Evolutionary conservation across 768 basidiomycete genomes (phyloP).

Genomic region (Roridomyces roridus): DNA sequence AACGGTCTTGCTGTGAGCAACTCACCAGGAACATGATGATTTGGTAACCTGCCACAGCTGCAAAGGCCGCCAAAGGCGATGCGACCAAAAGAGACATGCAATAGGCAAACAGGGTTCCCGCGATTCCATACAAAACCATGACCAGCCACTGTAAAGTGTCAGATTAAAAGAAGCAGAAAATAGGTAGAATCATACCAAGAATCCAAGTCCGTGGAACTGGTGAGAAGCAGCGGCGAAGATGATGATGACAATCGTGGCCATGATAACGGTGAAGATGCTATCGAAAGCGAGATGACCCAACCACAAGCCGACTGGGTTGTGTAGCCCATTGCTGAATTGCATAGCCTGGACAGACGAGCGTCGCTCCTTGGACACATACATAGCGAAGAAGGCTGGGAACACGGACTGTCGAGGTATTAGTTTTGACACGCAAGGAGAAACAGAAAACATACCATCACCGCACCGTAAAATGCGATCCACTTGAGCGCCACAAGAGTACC

Average conservation of each 20-base stretch:
- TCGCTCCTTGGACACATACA: constrained; percentile 79
- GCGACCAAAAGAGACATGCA: constrained; percentile 63
- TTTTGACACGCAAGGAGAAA: background rate
- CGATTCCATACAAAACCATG: constrained; percentile 72
- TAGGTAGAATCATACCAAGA: constrained; percentile 50
- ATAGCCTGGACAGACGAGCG: constrained; percentile 79
- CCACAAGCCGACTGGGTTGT: constrained; percentile 75
- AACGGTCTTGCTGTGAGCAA: constrained; percentile 13
- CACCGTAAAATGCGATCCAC: constrained; percentile 80
- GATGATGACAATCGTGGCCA: constrained; percentile 68
- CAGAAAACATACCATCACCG: constrained; percentile 60
- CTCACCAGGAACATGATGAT: constrained; percentile 74
- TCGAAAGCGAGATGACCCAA: constrained; percentile 83
- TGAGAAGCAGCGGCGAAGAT: constrained; percentile 61
- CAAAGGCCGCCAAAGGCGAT: constrained; percentile 77
- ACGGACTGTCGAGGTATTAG: constrained; percentile 52
- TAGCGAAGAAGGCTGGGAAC: constrained; percentile 81
- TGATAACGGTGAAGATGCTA: constrained; percentile 59
- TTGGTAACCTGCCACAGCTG: constrained; percentile 74
- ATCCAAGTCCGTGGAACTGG: constrained; percentile 73
- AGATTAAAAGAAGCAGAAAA: too few relatives aligned
- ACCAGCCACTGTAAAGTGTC: constrained; percentile 72
- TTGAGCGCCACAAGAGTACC: constrained; percentile 68
- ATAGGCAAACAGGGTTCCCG: constrained; percentile 73
- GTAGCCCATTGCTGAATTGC: constrained; percentile 80